Conservation (phyloP, 192 early-diverging fungal genomes). For the Backusella circina region DNA sequence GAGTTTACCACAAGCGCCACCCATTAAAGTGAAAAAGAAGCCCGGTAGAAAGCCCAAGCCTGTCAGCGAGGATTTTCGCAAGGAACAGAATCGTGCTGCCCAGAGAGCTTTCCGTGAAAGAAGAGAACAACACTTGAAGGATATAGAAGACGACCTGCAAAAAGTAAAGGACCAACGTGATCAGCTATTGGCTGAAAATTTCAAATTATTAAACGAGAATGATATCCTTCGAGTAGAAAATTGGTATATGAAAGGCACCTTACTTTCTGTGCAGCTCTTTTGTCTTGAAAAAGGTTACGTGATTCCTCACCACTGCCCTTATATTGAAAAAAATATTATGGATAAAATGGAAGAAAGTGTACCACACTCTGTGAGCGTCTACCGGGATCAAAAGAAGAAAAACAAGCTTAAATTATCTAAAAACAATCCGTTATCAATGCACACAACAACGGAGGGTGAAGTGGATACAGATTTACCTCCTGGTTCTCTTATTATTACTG, state of each 20-base stretch:
- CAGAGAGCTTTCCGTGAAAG: constrained; percentile 91
- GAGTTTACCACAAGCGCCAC: constrained; percentile 11
- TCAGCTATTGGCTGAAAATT: constrained; percentile 35
- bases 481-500: not conserved
- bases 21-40: constrained; percentile 51
- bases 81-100: constrained; percentile 85
- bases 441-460: not conserved
- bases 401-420: not conserved
- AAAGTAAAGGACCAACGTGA: constrained; percentile 58
- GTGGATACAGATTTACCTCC: not conserved
- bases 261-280: constrained; percentile 42
- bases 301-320: constrained; percentile 31
- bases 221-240: constrained; percentile 44
- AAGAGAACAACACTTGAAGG: constrained; percentile 71
- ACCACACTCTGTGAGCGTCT: constrained; percentile 28
- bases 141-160: constrained; percentile 71
- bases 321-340: constrained; percentile 24
- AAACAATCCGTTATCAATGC: not conserved
- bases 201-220: constrained; percentile 37
- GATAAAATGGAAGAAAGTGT: constrained; percentile 24
- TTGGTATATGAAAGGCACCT: constrained; percentile 46
- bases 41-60: constrained; percentile 60
- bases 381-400: not conserved
- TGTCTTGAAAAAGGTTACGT: constrained; percentile 29
- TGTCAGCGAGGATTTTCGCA: constrained; percentile 51